These are phyloP conservation scores for Tricharina praecox DNA, from an alignment of 495 filamentous ascomycete genomes.

Conservation along the genomic window DNA sequence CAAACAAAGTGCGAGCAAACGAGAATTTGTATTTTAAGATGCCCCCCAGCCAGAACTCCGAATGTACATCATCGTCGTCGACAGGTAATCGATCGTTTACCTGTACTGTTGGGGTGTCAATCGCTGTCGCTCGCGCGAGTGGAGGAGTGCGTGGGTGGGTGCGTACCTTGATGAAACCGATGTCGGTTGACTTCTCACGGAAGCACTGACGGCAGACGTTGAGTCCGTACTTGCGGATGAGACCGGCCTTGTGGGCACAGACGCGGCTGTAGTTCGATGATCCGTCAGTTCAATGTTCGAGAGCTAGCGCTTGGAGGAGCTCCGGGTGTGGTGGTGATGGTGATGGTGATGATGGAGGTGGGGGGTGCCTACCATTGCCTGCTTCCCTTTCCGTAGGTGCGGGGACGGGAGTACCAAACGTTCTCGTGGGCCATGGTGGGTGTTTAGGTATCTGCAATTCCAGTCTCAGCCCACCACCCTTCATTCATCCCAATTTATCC, in stretches of 20 bases:
- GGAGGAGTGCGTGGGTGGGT: neutral
- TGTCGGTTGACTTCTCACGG: constrained; percentile 87
- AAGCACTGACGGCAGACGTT: constrained; percentile 99
- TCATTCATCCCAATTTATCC: too few relatives aligned
- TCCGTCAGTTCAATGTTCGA: constrained; percentile 15
- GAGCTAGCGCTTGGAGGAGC: too few relatives aligned
- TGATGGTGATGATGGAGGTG: too few relatives aligned
- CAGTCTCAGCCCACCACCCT: neutral
- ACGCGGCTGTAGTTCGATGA: constrained; percentile 67
- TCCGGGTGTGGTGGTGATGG: too few relatives aligned
- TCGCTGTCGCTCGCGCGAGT: neutral
- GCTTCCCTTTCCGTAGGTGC: constrained; percentile 89
- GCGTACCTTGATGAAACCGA: constrained; percentile 93
- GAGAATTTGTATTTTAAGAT: neutral
- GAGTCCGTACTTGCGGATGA: constrained; percentile 97
- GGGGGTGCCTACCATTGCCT: constrained; percentile 55
- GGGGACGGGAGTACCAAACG: constrained; percentile 97
- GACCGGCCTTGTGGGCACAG: constrained; percentile 84
- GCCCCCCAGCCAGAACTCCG: neutral
- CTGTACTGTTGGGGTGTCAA: constrained; percentile 1
- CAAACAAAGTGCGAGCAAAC: neutral
- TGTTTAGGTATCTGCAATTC: constrained; percentile 7
- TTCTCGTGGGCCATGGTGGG: constrained; percentile 91
- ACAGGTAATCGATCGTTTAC: constrained; percentile 3
- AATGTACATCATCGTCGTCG: neutral